Conservation (phyloP, 805 yeast genomes). For the Peterozyma xylosa region DNA sequence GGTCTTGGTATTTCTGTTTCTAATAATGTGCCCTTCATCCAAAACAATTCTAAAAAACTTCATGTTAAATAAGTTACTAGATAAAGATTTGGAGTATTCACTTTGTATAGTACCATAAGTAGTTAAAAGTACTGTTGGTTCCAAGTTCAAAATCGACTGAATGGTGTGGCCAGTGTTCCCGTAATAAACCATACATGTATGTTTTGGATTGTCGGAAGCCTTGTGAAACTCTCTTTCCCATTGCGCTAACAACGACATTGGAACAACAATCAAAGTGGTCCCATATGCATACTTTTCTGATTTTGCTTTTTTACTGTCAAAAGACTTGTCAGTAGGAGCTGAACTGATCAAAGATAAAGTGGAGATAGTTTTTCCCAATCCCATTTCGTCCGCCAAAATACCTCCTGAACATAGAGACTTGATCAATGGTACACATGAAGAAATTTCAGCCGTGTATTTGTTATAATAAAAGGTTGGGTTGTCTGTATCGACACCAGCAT, state of each 20-base stretch:
- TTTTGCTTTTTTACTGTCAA: constrained; percentile 10
- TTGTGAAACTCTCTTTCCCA: constrained; percentile 80
- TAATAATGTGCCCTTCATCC: constrained; percentile 88
- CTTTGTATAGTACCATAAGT: constrained; percentile 83
- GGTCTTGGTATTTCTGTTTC: constrained; percentile 72
- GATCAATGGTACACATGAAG: constrained; percentile 58
- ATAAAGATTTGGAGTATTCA: constrained; percentile 48
- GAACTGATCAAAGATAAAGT: constrained; percentile 67
- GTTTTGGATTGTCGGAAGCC: constrained; percentile 37
- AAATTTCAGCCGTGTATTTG: constrained; percentile 72
- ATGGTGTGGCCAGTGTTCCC: constrained; percentile 46
- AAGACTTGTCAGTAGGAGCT: constrained; percentile 42
- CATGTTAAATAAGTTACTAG: constrained; percentile 58
- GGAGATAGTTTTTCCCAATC: constrained; percentile 88
- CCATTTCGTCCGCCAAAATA: constrained; percentile 94
- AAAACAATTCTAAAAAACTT: constrained; percentile 69
- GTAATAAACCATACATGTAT: constrained; percentile 58
- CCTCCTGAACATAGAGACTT: constrained; percentile 68
- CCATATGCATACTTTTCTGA: constrained; percentile 46
- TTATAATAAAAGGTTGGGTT: constrained; percentile 58
- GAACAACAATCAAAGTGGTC: constrained; percentile 77
- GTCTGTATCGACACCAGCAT: constrained; percentile 6
- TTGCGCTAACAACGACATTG: constrained; percentile 86
- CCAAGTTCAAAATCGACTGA: constrained; percentile 38
- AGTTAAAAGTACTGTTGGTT: constrained; percentile 70